phyloP scores from a whole-genome alignment of 495 filamentous ascomycete species.

The Barbatosphaeria neglecta region DNA sequence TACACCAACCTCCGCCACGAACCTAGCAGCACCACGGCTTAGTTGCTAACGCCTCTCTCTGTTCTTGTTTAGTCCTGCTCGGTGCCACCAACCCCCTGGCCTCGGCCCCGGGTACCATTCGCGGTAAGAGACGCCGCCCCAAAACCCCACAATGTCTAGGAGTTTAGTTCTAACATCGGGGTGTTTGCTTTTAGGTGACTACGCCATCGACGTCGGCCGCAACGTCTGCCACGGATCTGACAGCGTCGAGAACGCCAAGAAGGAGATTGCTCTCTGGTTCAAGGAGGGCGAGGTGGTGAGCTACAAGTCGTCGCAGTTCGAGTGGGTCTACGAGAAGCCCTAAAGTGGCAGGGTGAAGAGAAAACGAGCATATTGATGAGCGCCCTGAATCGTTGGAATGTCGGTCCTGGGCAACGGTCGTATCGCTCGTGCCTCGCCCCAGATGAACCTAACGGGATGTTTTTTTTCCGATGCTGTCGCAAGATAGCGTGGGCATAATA shows the following conservation, averaged over 20 bases:
- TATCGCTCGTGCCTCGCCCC: too few relatives aligned
- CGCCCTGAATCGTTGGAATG: too few relatives aligned
- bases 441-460: too few relatives aligned
- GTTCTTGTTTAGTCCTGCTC: slow-evolving; percentile 53
- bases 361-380: neutral
- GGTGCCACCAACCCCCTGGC: slow-evolving; percentile 96
- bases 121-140: slow-evolving; percentile 52
- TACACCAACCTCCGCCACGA: neutral
- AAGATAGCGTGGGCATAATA: neutral
- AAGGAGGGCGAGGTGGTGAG: slow-evolving; percentile 63
- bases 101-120: slow-evolving; percentile 91
- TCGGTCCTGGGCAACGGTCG: too few relatives aligned
- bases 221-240: slow-evolving; percentile 99
- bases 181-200: slow-evolving; percentile 15
- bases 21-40: neutral
- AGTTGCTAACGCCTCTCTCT: slow-evolving; percentile 13
- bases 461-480: too few relatives aligned
- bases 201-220: slow-evolving; percentile 67
- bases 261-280: slow-evolving; percentile 99
- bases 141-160: neutral
- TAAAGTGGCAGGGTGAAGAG: slow-evolving; percentile 18
- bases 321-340: slow-evolving; percentile 92
- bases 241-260: slow-evolving; percentile 94
- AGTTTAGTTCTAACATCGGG: neutral
- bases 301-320: slow-evolving; percentile 67